A percentile compares a stretch with the other conserved stretches of the same genome.
Conservation (phyloP, 306 rosid genomes). For the Myrica gale region DNA sequence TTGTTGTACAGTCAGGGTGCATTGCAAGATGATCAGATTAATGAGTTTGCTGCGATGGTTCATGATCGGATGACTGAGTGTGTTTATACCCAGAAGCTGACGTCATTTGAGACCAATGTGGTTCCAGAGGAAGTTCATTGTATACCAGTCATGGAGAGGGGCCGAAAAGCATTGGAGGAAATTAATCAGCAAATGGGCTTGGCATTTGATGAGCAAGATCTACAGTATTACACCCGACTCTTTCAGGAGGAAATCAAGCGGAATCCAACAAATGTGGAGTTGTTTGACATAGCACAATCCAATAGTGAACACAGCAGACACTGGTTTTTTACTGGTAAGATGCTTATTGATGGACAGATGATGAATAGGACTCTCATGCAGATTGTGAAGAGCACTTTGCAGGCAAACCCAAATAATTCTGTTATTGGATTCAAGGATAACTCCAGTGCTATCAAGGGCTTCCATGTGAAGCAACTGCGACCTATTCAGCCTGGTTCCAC, state of each 20-base stretch:
- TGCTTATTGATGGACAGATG: conserved; percentile 63
- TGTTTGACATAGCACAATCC: conserved; percentile 92
- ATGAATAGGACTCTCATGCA: conserved; percentile 82
- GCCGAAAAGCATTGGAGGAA: conserved; percentile 78
- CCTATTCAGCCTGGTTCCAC: conserved; percentile 71
- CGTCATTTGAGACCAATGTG: conserved; percentile 60
- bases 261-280: conserved; percentile 78
- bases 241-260: conserved; percentile 75
- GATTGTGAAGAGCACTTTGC: conserved; percentile 84
- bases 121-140: conserved; percentile 60
- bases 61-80: conserved; percentile 95
- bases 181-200: conserved; percentile 81
- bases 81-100: conserved; percentile 57
- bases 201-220: conserved; percentile 92
- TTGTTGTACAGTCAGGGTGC: conserved; percentile 49
- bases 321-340: conserved; percentile 88
- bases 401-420: conserved; percentile 75
- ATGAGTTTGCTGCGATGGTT: conserved; percentile 67
- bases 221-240: conserved; percentile 72
- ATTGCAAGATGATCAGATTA: conserved; percentile 52
- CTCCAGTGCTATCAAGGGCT: conserved; percentile 90
- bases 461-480: conserved; percentile 60
- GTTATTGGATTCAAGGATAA: conserved; percentile 93
- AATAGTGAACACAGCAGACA: conserved; percentile 93
- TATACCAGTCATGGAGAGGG: conserved; percentile 78